phyloP scores from a whole-genome alignment of 148 eudicot genomes.

The Persicaria tinctoria region DNA sequence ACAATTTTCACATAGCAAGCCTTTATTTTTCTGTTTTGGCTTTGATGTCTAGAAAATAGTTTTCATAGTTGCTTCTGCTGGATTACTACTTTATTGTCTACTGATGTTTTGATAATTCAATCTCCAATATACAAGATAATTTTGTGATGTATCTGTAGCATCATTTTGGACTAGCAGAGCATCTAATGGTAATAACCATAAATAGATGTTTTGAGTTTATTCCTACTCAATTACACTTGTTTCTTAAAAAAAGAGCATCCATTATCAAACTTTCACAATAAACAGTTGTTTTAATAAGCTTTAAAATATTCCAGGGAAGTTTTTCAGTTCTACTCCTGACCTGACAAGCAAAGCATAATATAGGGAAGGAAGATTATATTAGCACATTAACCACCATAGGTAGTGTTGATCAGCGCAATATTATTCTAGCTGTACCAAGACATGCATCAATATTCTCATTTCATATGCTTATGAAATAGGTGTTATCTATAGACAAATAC shows the following conservation, averaged over 20 bases:
- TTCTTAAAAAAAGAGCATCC: not conserved
- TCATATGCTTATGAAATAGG: not conserved
- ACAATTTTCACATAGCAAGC: not conserved
- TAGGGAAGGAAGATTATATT: conserved; percentile 18
- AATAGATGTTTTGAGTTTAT: not conserved
- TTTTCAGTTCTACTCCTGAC: conserved; percentile 17
- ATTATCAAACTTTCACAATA: not conserved
- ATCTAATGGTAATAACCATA: conserved; percentile 33
- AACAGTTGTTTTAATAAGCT: not conserved
- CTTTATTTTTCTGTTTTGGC: not conserved
- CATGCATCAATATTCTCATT: not conserved
- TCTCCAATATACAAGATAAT: too few species aligned
- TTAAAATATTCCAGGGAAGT: not conserved
- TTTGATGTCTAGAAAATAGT: not conserved
- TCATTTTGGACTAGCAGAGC: conserved; percentile 46
- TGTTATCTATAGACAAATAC: not conserved
- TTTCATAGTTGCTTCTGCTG: not conserved
- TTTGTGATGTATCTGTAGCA: conserved; percentile 22
- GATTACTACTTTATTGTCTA: not conserved
- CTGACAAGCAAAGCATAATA: conserved; percentile 15
- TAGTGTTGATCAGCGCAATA: conserved; percentile 9
- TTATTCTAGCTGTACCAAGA: not conserved
- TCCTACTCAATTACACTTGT: not conserved
- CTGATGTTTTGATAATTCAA: not conserved
- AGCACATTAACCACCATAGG: conserved; percentile 29